Evolutionary conservation across 306 rosid species (phyloP).

Genomic region (Crotalaria pallida): DNA sequence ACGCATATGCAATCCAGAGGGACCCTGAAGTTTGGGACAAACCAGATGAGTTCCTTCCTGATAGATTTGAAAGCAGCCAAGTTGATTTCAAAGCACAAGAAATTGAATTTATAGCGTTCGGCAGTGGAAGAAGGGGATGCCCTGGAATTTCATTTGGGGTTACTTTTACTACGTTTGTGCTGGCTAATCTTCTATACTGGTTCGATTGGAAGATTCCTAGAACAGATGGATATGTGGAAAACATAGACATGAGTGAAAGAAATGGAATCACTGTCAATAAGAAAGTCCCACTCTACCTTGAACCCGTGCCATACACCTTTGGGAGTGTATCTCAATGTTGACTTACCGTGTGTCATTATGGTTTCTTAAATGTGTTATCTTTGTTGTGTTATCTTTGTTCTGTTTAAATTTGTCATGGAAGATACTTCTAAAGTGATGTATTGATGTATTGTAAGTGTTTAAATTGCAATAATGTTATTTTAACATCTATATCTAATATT

Average conservation of each 20-base stretch:
- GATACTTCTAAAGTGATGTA: too few relatives aligned
- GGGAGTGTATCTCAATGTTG: background rate
- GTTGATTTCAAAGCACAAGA: background rate
- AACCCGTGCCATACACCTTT: constrained; percentile 3
- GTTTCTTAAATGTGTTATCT: too few relatives aligned
- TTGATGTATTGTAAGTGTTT: too few relatives aligned
- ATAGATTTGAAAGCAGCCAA: background rate
- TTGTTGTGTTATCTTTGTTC: too few relatives aligned
- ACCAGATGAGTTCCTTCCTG: background rate
- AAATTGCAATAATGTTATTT: too few relatives aligned
- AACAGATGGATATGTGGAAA: background rate
- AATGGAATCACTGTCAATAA: background rate
- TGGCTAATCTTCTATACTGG: background rate
- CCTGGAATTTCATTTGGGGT: background rate
- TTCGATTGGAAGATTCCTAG: constrained; percentile 37
- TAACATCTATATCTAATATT: too few relatives aligned
- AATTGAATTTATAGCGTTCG: background rate
- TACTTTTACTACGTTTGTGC: background rate
- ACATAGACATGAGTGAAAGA: constrained; percentile 27
- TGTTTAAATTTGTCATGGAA: too few relatives aligned
- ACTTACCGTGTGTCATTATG: too few relatives aligned
- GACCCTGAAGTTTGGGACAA: background rate
- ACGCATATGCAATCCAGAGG: constrained; percentile 20
- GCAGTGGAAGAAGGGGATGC: background rate
- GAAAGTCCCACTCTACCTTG: constrained; percentile 29